These are phyloP conservation scores for Amaranthus tricolor DNA, from an alignment of 179 eudicot species.

Conservation along the genomic window DNA sequence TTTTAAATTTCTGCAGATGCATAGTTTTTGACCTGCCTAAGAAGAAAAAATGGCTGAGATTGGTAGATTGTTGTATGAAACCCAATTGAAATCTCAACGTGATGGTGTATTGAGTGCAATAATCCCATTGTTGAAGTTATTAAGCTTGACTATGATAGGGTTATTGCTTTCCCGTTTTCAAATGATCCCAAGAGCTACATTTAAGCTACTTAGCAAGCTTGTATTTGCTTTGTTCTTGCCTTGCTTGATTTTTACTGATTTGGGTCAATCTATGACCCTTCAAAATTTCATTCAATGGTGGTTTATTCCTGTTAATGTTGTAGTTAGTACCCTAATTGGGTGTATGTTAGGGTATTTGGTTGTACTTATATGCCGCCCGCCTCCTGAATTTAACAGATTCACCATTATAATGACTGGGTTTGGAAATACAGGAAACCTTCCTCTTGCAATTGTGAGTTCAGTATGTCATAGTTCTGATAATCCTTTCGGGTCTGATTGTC, in stretches of 20 bases:
- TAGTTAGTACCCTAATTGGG: slow-evolving; percentile 60
- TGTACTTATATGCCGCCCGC: slow-evolving; percentile 60
- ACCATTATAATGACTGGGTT: slow-evolving; percentile 69
- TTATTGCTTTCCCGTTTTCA: slow-evolving; percentile 60
- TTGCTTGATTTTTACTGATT: slow-evolving; percentile 61
- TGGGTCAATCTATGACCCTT: slow-evolving; percentile 70
- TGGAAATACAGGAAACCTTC: slow-evolving; percentile 84
- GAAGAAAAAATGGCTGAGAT: slow-evolving; percentile 25
- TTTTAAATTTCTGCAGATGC: slow-evolving; percentile 22
- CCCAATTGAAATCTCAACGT: slow-evolving; percentile 25
- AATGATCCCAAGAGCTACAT: slow-evolving; percentile 71
- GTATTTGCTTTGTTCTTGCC: slow-evolving; percentile 85
- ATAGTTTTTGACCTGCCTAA: slow-evolving; percentile 1
- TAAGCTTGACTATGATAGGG: slow-evolving; percentile 59
- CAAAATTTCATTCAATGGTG: slow-evolving; percentile 64
- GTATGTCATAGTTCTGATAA: slow-evolving; percentile 62
- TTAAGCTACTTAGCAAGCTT: slow-evolving; percentile 86
- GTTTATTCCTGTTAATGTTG: slow-evolving; percentile 82
- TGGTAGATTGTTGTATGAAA: slow-evolving; percentile 28
- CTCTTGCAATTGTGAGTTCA: slow-evolving; percentile 72
- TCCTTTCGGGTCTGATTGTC: slow-evolving; percentile 63
- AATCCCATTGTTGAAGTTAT: slow-evolving; percentile 63
- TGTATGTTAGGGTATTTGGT: slow-evolving; percentile 72
- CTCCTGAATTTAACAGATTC: slow-evolving; percentile 61
- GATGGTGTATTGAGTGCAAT: slow-evolving; percentile 51